A percentile compares a stretch with the other conserved stretches of the same genome.
These are phyloP conservation scores for Soucietia sequanensis DNA, from an alignment of 805 yeast genomes.

Conservation along the genomic window DNA sequence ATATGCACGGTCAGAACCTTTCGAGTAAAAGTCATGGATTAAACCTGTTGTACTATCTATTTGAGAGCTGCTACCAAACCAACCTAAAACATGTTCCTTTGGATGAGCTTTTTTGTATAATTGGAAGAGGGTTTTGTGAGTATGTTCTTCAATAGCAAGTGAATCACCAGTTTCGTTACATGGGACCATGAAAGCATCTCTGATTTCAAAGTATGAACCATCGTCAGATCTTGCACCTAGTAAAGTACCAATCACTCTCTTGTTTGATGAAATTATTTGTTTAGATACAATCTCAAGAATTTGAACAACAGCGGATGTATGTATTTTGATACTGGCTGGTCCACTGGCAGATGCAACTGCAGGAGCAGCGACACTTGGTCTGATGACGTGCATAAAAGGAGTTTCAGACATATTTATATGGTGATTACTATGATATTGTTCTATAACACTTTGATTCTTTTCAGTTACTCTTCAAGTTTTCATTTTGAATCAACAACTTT, in stretches of 20 bases:
- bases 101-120: conserved; percentile 77
- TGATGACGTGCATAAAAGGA: conserved; percentile 44
- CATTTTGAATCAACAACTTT: too few relatives aligned
- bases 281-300: conserved; percentile 70
- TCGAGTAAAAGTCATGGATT: conserved; percentile 76
- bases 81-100: conserved; percentile 75
- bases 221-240: conserved; percentile 83
- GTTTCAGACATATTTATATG: too few relatives aligned
- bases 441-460: too few relatives aligned
- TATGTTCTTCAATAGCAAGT: conserved; percentile 72
- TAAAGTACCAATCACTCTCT: conserved; percentile 77
- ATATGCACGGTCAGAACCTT: conserved; percentile 64
- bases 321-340: conserved; percentile 56
- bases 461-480: too few relatives aligned
- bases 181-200: conserved; percentile 79
- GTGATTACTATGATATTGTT: too few relatives aligned
- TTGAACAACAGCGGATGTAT: conserved; percentile 72
- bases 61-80: conserved; percentile 68
- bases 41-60: conserved; percentile 73
- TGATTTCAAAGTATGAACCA: conserved; percentile 69
- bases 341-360: conserved; percentile 44
- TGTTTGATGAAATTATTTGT: conserved; percentile 38
- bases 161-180: conserved; percentile 72
- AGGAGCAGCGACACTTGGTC: conserved; percentile 51
- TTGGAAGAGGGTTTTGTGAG: conserved; percentile 67